Evolutionary conservation across 371 early-diverging fungal species (phyloP).

Genomic region (Mortierella sp.): DNA sequence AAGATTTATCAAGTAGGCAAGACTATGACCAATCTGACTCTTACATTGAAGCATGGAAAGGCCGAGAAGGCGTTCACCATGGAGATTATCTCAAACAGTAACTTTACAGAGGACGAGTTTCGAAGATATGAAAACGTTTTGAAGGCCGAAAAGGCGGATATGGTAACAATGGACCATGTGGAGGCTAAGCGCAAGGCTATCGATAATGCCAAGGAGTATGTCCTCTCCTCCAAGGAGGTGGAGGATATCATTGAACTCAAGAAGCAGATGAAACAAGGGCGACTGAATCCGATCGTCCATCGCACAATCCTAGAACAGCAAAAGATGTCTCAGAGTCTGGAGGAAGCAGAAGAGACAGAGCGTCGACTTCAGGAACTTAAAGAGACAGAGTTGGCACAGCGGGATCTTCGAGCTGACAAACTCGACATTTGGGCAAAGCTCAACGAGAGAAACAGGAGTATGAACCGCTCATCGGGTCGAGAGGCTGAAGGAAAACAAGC

Average conservation of each 20-base stretch:
- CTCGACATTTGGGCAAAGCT: constrained; percentile 67
- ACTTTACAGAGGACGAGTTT: constrained; percentile 77
- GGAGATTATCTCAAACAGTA: constrained; percentile 80
- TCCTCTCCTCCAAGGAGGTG: constrained; percentile 74
- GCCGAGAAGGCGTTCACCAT: constrained; percentile 76
- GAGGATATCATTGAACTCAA: constrained; percentile 64
- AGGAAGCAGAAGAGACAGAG: constrained; percentile 43
- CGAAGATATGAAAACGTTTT: constrained; percentile 65
- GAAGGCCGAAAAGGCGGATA: constrained; percentile 64
- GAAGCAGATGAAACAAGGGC: constrained; percentile 68
- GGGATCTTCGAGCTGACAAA: constrained; percentile 46
- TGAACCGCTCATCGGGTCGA: constrained; percentile 41
- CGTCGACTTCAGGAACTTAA: constrained; percentile 48
- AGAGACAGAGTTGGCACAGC: constrained; percentile 44
- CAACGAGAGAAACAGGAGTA: constrained; percentile 58
- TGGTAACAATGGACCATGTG: constrained; percentile 65
- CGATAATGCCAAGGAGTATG: constrained; percentile 70
- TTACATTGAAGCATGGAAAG: constrained; percentile 76
- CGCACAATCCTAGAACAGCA: constrained; percentile 42
- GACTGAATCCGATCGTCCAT: constrained; percentile 57
- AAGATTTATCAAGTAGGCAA: constrained; percentile 74
- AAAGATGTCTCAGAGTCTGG: constrained; percentile 34
- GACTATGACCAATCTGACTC: constrained; percentile 68
- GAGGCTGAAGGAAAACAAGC: constrained; percentile 46
- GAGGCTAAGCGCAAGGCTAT: constrained; percentile 69